Base-by-base conservation (phyloP, 768 basidiomycete genomes). In the Psilocybe azurescens region DNA sequence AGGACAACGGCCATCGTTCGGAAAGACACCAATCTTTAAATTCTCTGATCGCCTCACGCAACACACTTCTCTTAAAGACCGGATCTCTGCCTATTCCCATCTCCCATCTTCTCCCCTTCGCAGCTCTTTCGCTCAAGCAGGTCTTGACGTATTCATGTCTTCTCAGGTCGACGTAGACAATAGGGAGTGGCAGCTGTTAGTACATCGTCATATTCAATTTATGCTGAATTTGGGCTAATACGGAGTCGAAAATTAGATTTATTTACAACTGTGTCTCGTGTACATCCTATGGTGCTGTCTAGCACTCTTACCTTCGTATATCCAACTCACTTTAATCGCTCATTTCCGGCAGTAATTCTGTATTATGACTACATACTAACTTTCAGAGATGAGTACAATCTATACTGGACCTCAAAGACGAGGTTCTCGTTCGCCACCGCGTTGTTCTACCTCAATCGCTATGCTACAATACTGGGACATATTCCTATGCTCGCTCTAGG, bases 361-460 rank as follows among this genome's bases (percentile, higher is more conserved):
- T 64, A 70, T 30, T 79, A 81, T 51, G 81, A 83, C 67, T 81
- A 78, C 53, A 20, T 73, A 24, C 68, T 82, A 44, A 83, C 81
- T 2, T 61, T 81, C 7, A 29, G 65, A 0, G 53, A 48, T 24
- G 82, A 83, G 59, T 60, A 79, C 10, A 68, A 72, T 55, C 67
- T 74, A 32, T 79, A 76, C 66, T 83, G 82, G 81, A 60, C 28
- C 14, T 47, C 65, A 59, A 44, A 56, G 24, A 32, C 36, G 28
- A 14, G 61, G 16, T 33, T 66, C 5, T 70, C 69, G 33, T 70
- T 70, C 70, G 67, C 67, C 0, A 61, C 63, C 11, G 52, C 64
- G 2, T 62, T 78, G 16, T 79, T 80, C 68, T 72, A 75, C 52
- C 13, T 69, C 28, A 79, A 76, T 57, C 78, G 79, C 5, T 81